phyloP scores from a whole-genome alignment of 495 filamentous ascomycete species.

The Penicillium pancosmium region DNA sequence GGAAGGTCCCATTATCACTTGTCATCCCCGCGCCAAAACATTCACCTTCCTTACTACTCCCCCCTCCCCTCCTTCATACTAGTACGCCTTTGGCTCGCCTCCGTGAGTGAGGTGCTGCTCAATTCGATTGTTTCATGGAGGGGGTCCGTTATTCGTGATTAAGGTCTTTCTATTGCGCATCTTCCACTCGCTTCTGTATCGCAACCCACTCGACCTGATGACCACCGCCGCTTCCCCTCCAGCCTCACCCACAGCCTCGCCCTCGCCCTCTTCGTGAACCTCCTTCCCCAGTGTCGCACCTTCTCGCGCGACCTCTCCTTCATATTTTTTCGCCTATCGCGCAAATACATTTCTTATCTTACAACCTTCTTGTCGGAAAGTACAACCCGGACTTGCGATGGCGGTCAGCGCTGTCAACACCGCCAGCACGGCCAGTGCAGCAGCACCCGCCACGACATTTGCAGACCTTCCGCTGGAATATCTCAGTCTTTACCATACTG shows the following conservation, averaged over 20 bases:
- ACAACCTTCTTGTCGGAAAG: slow-evolving; percentile 13
- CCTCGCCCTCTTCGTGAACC: not conserved
- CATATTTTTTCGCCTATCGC: slow-evolving; percentile 4
- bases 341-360: slow-evolving; percentile 1
- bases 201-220: slow-evolving; percentile 10
- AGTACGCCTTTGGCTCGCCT: not conserved
- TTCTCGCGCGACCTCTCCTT: not conserved
- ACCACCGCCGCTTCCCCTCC: slow-evolving; percentile 14
- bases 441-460: slow-evolving; percentile 23
- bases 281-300: slow-evolving; percentile 12
- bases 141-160: slow-evolving; percentile 13
- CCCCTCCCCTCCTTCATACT: slow-evolving; percentile 6
- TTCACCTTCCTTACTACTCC: slow-evolving; percentile 15
- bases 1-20: too few species aligned
- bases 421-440: slow-evolving; percentile 8
- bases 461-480: slow-evolving; percentile 69
- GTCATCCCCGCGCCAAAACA: slow-evolving; percentile 29
- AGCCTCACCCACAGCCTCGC: not conserved
- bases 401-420: slow-evolving; percentile 29
- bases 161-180: slow-evolving; percentile 11
- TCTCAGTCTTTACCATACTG: slow-evolving; percentile 78
- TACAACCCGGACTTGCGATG: slow-evolving; percentile 36
- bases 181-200: not conserved
- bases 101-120: slow-evolving; percentile 3
- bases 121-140: slow-evolving; percentile 24